Evolutionary conservation across 805 yeast species (phyloP).

Genomic region (Teunomyces cretensis): DNA sequence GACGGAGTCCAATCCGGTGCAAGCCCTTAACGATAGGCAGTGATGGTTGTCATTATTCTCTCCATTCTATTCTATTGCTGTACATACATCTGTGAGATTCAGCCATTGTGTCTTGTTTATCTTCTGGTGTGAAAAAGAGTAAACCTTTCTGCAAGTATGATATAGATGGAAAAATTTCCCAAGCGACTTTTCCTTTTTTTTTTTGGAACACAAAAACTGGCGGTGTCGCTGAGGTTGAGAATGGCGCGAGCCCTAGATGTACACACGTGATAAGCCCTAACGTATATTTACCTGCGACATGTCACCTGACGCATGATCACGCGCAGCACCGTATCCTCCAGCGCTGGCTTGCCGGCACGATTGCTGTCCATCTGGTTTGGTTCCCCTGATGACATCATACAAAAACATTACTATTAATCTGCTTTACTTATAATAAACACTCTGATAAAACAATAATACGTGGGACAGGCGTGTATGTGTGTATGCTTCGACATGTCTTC

Average conservation of each 20-base stretch:
- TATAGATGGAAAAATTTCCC: constrained; percentile 4
- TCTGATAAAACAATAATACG: not conserved
- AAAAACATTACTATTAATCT: not conserved
- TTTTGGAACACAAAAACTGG: constrained; percentile 1
- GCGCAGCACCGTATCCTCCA: no score
- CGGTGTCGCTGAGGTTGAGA: constrained; percentile 3
- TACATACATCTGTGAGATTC: constrained; percentile 97
- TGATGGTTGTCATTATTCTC: not conserved
- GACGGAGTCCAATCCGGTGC: no score
- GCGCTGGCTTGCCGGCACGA: no score
- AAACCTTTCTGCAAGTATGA: constrained; percentile 3
- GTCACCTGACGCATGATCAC: not conserved
- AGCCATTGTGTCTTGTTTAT: constrained; percentile 63
- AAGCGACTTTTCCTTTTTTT: constrained; percentile 5
- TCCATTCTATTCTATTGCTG: constrained; percentile 3
- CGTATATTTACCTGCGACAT: not conserved
- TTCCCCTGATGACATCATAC: not conserved
- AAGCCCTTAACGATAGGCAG: not conserved
- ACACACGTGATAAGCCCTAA: constrained; percentile 22
- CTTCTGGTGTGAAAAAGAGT: constrained; percentile 8
- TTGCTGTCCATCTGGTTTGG: no score
- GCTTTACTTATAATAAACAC: not conserved
- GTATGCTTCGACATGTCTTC: no score
- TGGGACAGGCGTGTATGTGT: no score
- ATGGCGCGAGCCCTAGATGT: constrained; percentile 7